These are phyloP conservation scores for Coemansia erecta DNA, from an alignment of 192 early-diverging fungal genomes.

Conservation along the genomic window DNA sequence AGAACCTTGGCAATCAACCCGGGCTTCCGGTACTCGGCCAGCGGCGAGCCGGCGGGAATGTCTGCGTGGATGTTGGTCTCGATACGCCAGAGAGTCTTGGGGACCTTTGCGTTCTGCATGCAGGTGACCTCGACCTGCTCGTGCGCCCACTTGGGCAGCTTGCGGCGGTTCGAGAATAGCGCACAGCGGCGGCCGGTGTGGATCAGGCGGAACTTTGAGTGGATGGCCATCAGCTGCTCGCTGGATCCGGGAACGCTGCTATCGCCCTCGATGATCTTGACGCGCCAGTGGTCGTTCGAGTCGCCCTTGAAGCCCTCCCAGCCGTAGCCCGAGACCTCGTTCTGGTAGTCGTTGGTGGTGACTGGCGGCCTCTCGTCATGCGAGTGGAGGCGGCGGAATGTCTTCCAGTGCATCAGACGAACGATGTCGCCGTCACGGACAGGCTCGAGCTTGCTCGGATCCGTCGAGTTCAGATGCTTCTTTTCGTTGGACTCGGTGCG, in stretches of 20 bases:
- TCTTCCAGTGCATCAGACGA: constrained; percentile 67
- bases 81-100: constrained; percentile 77
- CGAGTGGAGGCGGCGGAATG: constrained; percentile 66
- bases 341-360: constrained; percentile 70
- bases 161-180: constrained; percentile 73
- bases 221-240: constrained; percentile 59
- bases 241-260: constrained; percentile 49
- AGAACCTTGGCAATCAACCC: constrained; percentile 83
- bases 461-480: constrained; percentile 32
- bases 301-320: constrained; percentile 76
- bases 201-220: constrained; percentile 71
- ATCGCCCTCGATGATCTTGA: constrained; percentile 70
- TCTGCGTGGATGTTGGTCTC: constrained; percentile 62
- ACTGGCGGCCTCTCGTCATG: constrained; percentile 71
- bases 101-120: constrained; percentile 72
- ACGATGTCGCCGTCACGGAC: constrained; percentile 76
- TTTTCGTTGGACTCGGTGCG: constrained; percentile 33
- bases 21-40: constrained; percentile 61
- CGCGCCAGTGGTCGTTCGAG: constrained; percentile 88
- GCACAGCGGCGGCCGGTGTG: constrained; percentile 74
- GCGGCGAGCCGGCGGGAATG: constrained; percentile 56
- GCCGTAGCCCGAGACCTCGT: constrained; percentile 73
- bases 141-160: constrained; percentile 91
- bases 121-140: constrained; percentile 91
- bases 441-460: constrained; percentile 41